phyloP scores from a whole-genome alignment of 2,329 filamentous ascomycete species.

The Calonectria montana region DNA sequence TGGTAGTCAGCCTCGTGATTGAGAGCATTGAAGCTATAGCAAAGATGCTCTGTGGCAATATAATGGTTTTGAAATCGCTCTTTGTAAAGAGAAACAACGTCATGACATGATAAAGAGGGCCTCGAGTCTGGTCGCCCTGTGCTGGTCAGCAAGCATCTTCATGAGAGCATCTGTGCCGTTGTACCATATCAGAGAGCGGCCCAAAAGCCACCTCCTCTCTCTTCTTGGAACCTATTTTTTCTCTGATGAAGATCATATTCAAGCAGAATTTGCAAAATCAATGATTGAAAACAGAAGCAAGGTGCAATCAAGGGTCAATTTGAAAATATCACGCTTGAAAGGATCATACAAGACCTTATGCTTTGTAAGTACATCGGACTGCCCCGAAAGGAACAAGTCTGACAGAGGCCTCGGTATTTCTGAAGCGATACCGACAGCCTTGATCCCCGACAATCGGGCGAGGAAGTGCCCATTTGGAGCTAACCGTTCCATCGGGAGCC shows the following conservation, averaged over 20 bases:
- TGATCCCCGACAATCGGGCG: background rate
- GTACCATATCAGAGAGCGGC: background rate
- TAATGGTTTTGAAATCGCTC: slow-evolving; percentile 48
- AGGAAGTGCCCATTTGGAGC: background rate
- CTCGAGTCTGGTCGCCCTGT: background rate
- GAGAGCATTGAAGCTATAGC: slow-evolving; percentile 26
- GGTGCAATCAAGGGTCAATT: background rate
- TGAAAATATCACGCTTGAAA: background rate
- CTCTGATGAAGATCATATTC: background rate
- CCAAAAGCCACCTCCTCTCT: background rate
- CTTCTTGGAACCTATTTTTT: background rate
- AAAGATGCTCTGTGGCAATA: slow-evolving; percentile 46
- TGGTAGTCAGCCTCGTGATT: background rate
- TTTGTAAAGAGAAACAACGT: slow-evolving; percentile 44
- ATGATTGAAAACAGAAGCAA: background rate
- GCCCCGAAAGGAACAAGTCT: background rate
- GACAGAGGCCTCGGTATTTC: slow-evolving; percentile 2
- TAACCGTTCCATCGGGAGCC: slow-evolving; percentile 1
- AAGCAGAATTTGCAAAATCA: background rate
- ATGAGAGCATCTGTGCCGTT: background rate
- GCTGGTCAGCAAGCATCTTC: background rate
- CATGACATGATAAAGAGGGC: background rate
- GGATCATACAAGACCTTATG: background rate
- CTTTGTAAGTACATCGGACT: background rate
- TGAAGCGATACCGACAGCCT: background rate